phyloP scores from a whole-genome alignment of 2,329 filamentous ascomycete genomes.

The Pseudogymnoascus sp. region DNA sequence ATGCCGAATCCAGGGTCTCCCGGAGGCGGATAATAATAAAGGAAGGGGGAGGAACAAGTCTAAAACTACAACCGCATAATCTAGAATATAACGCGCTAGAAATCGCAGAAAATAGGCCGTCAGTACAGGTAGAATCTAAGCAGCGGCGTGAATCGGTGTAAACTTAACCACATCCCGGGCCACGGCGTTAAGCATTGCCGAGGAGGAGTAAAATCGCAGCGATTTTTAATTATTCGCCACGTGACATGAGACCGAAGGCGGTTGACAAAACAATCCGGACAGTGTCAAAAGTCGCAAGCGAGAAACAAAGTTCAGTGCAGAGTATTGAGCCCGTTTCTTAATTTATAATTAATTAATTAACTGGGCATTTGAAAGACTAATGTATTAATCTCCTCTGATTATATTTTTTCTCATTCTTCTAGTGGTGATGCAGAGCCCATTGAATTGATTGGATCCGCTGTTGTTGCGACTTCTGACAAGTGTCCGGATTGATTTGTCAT shows the following conservation, averaged over 20 bases:
- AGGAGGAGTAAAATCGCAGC: not conserved
- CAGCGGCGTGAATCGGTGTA: not conserved
- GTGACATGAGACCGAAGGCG: not conserved
- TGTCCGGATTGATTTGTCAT: no score
- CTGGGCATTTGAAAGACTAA: no score
- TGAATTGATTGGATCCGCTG: no score
- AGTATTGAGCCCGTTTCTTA: no score
- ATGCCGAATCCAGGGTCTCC: not conserved
- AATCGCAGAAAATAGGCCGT: not conserved
- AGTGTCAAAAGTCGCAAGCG: no score
- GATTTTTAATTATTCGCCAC: not conserved
- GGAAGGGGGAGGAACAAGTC: not conserved
- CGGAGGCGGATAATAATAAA: not conserved
- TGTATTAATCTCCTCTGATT: no score
- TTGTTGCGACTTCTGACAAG: no score
- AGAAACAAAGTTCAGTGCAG: no score
- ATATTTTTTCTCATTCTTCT: no score
- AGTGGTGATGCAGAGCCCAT: no score
- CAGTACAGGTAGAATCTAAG: not conserved
- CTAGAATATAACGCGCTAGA: not conserved
- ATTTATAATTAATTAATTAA: no score
- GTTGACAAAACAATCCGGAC: no score
- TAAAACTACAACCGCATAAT: conserved; percentile 2
- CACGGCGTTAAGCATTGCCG: conserved; percentile 2
- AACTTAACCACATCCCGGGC: not conserved